phyloP scores from a whole-genome alignment of 1,284 basidiomycete genomes.

The Entoloma clypeatum region DNA sequence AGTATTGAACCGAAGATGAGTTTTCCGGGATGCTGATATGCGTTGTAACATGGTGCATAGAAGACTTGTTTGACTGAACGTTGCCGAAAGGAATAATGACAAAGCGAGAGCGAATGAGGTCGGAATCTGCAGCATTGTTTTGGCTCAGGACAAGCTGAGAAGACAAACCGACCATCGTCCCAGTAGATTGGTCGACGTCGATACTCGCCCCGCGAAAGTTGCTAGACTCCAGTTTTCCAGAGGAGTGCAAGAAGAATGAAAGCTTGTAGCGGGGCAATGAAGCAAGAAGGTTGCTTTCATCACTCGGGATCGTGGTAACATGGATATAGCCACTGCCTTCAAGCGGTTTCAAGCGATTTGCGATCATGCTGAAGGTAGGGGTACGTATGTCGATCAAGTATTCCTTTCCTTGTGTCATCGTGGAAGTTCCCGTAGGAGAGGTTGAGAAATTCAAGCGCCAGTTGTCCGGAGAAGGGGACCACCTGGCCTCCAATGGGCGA shows the following conservation, averaged over 20 bases:
- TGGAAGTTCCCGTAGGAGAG: background rate
- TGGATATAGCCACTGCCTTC: slow-evolving; percentile 31
- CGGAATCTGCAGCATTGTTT: slow-evolving; percentile 1
- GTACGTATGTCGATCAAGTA: slow-evolving; percentile 31
- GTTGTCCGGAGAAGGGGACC: slow-evolving; percentile 16
- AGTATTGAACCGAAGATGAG: too few relatives aligned
- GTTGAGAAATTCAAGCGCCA: slow-evolving; percentile 6
- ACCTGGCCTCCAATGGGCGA: slow-evolving; percentile 28
- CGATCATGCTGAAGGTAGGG: slow-evolving; percentile 29
- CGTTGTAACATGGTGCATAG: too few relatives aligned
- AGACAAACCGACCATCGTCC: slow-evolving; percentile 37
- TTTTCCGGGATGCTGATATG: too few relatives aligned
- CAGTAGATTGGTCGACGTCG: slow-evolving; percentile 31
- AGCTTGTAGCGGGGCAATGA: slow-evolving; percentile 35
- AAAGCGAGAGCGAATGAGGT: slow-evolving; percentile 21
- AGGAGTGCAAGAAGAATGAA: slow-evolving; percentile 30
- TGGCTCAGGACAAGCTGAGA: slow-evolving; percentile 40
- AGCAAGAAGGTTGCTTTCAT: slow-evolving; percentile 12
- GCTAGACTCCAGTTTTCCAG: slow-evolving; percentile 28
- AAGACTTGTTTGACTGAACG: slow-evolving; percentile 12
- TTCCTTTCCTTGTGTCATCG: slow-evolving; percentile 1
- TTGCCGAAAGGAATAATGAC: slow-evolving; percentile 36
- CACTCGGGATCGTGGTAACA: slow-evolving; percentile 16
- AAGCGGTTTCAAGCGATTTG: slow-evolving; percentile 25
- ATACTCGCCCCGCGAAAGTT: slow-evolving; percentile 35